Evolutionary conservation across 1,139 yeast species (phyloP).

Genomic region (Pichia norvegensis): DNA sequence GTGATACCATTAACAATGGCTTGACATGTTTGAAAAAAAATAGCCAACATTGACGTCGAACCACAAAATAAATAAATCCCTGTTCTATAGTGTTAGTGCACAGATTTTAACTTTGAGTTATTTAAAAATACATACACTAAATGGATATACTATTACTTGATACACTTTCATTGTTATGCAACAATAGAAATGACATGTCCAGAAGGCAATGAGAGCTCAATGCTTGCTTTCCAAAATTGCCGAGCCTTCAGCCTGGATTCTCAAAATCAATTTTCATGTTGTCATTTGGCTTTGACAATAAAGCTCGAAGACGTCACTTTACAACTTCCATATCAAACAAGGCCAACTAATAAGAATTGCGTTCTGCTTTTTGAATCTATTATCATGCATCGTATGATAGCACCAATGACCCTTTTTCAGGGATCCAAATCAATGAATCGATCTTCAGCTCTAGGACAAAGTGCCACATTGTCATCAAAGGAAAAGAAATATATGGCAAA

Average conservation of each 20-base stretch:
- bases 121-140: neutral
- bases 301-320: no score
- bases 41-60: conserved; percentile 22
- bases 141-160: neutral
- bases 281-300: neutral
- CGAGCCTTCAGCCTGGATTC: neutral
- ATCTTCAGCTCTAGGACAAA: conserved; percentile 11
- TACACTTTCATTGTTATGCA: neutral
- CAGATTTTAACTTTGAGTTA: neutral
- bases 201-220: neutral
- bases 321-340: neutral
- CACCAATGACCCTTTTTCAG: conserved; percentile 24
- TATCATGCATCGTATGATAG: conserved; percentile 19
- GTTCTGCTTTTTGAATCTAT: no score
- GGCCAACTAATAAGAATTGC: neutral
- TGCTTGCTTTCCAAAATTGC: neutral
- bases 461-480: conserved; percentile 35
- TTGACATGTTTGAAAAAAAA: conserved; percentile 27
- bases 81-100: conserved; percentile 3
- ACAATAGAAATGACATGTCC: neutral
- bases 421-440: conserved; percentile 14
- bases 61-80: conserved; percentile 23
- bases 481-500: conserved; percentile 61
- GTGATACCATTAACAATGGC: conserved; percentile 44
- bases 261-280: neutral